Conservation (phyloP, 495 filamentous ascomycete species). For the Penicillium lividum region DNA sequence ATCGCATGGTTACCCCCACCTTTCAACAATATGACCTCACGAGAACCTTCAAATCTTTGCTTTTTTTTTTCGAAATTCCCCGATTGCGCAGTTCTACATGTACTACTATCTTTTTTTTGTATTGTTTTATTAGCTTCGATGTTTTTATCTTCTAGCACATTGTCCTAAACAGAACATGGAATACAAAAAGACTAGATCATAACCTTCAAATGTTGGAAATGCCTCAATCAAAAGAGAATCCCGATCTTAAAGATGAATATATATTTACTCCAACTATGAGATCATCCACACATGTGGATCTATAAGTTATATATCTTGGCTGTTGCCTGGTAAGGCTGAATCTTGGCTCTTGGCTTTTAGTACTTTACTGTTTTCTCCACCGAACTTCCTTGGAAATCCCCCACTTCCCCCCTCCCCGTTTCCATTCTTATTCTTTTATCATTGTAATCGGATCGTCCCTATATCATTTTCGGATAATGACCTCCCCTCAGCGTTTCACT, state of each 20-base stretch:
- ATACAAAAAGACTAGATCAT: neutral
- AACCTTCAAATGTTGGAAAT: too few species aligned
- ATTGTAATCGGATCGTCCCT: neutral
- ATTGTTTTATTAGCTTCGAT: neutral
- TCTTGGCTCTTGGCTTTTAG: constrained; percentile 10
- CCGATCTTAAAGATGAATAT: too few species aligned
- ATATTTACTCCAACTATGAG: neutral
- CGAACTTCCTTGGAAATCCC: constrained; percentile 4
- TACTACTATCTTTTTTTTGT: neutral
- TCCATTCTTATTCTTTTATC: constrained; percentile 1
- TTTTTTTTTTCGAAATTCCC: neutral
- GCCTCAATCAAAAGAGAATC: neutral
- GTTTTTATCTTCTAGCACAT: neutral
- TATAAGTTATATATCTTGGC: neutral
- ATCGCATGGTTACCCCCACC: neutral
- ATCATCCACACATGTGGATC: neutral
- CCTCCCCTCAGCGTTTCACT: neutral
- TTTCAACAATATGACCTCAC: constrained; percentile 15
- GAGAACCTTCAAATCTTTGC: constrained; percentile 6
- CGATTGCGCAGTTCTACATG: neutral
- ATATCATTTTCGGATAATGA: constrained; percentile 6
- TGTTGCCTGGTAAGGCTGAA: constrained; percentile 19
- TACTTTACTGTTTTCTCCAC: neutral
- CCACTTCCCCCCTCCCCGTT: neutral
- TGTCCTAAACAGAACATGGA: neutral